Evolutionary conservation across 164 flowering plant species (phyloP), one percentile per base, ranked within the genome.

Genomic region (Piper longum): DNA sequence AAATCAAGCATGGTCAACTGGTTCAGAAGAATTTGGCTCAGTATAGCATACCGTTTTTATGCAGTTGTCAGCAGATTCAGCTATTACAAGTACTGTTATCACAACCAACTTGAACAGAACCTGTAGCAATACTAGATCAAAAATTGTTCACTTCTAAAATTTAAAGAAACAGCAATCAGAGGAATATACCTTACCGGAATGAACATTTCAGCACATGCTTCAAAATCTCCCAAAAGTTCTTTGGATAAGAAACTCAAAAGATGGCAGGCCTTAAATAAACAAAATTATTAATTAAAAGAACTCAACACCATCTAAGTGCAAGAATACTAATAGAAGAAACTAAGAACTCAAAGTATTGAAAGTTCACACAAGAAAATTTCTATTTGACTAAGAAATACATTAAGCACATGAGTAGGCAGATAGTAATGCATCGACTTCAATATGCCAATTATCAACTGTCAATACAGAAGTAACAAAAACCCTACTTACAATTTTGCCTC

Each of bases 81-180:
- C 91, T 79, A 95, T 95, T 67, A 95, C 97, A 75, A 91, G 96
- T 58, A 95, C 96, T 64, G 97, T 95, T 71, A 95, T 95, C 73
- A 95, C 99, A 74, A 95, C 99, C 70, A 95, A 83, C 90, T 91
- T 95, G 83, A 95, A 89, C 75, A 95, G 96, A 41, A 83, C 93
- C 99, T 95, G 87, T 68, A 75, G 63, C 11, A 36, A 42, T 3
- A 14, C 14, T 9, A 48, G 14, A 48, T 48, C 2, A 48, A 14
- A 48, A 48, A 5, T 12, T 9, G 14, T 13, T 48, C 14, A 9
- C 52, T 48, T 48, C 9, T 48, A 14, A 48, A 26, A 26, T 26
- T 26, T 14, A 48, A 48, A 48, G 9, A 48, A 48, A 48, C 52
- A 5, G 14, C 52, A 8, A 61, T 56, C 4, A 41, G 7, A 26